Base-by-base conservation (phyloP, 1,139 yeast genomes). In the Chernovozyma sophiae-reginae region DNA sequence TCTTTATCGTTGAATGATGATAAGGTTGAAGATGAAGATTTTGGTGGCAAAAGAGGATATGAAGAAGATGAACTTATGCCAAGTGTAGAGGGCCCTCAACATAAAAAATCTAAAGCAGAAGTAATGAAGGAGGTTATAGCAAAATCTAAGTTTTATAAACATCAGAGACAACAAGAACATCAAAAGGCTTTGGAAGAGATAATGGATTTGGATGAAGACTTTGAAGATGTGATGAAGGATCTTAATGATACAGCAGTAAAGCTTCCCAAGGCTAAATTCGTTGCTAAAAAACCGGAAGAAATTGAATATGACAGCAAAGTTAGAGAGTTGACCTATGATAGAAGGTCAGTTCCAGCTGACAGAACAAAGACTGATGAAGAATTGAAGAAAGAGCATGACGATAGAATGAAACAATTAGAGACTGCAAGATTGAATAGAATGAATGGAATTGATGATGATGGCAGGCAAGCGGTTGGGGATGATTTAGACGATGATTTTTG, bases 51-150 rank as follows among this genome's bases (percentile, higher is more conserved):
- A 35, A 52, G 51, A 13, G 47, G 41, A 16, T 49, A 52, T 10
- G 57, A 49, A 12, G 71, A 64, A 32, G 75, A 67, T 36, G 48
- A 49, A 20, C 35, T 53, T 18, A 37, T 43, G 43, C 53, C 48
- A 8, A 60, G 52, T 6, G 36, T 29, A 13, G 58, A 51, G 2
- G 49, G 44, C 18, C 68, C 71, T 5, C 67, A 69, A 23, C 75
- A 79, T 42, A 86, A 84, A 58, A 94, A 89, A 64, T 77, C 92
- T 23, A 90, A 92, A 56, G 86, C 87, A 31, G 98, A 94, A 58
- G 95, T 94, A 30, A 92, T 94, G 98, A 81, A 86, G 51, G 99
- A 94, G 59, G 78, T 94, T 39, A 92, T 94, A 45, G 96, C 97
- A 30, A 94, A 94, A 60, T 87, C 97, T 10, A 94, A 94, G 56